Base-by-base conservation (phyloP, 768 basidiomycete genomes). In the Pleurotus giganteus region DNA sequence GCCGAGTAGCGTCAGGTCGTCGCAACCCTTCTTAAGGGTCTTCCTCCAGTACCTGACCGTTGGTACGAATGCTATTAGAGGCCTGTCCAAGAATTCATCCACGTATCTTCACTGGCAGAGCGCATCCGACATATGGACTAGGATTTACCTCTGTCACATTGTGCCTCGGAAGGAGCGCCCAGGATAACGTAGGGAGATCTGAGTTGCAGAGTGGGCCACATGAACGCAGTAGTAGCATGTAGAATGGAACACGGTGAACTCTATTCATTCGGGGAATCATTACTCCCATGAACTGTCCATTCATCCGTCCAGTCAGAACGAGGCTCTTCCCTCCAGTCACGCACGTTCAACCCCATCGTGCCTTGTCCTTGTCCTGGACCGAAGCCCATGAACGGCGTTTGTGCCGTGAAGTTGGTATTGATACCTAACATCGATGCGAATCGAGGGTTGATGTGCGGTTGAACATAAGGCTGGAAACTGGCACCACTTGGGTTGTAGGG, bases 391-490 rank as follows among this genome's bases (percentile, higher is more conserved):
- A 11, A 54, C 34, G 51, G 60, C 50, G 34, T 45, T 53, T 65
- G 64, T 12, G 65, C 43, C 12, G 54, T 45, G 49, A 64, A 64
- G 54, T 63, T 69, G 57, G 79, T 57, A 46, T 75, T 71, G 54
- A 84, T 66, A 23, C 83, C 86, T 58, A 89, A 87, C 26, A 72
- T 71, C 28, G 81, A 79, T 12, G 88, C 87, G 67, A 92, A 91
- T 9, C 85, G 79, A 7, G 90, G 90, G 61, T 92, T 91, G 56
- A 92, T 91, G 63, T 92, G 90, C 4, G 90, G 90, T 59, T 90
- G 88, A n/a, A 90, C 74, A 39, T 63, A 74, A 64, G 61, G 56
- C 53, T 62, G 59, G 8, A 37, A 28, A 24, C 31, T 58, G 60
- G 41, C 61, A 52, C 24, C 32, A 12, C 60, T 59, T 53, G 51